Base-by-base conservation (phyloP, 73 alveolate genomes). In the Paramecium primaurelia region DNA sequence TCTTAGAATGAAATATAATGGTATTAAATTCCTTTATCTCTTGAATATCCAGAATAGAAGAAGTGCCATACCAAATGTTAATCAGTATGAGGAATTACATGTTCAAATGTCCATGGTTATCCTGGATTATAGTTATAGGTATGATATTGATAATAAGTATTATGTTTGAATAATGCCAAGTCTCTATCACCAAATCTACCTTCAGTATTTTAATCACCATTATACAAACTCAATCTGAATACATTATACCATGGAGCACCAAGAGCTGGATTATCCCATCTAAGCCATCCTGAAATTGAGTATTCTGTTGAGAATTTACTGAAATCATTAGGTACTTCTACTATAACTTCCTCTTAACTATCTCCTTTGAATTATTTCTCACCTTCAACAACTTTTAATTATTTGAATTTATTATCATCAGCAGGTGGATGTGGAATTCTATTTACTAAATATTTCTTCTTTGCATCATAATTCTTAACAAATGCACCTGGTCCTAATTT, bases 221-320 rank as follows among this genome's bases (percentile, higher is more conserved):
- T 12, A 26, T 32, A 80, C 12, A 42, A 42, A 32, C 64, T 45
- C 11, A 80, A 49, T 44, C 91, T 80, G 18, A 42, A 80, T 45
- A 80, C 91, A 42, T 28, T 45, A 58, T 80, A 80, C 91, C 91
- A 80, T 26, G 91, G 59, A 6, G 77, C 64, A 10, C 44, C 47
- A 20, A 42, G 34, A 26, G 91, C 44, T 40, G 91, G 25, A 22
- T 28, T 47, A n/a, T 75, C 88, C 91, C 91, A 80, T 47, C 73
- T 80, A 14, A 80, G 32, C 91, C 91, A 80, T 44, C 77, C 91
- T 32, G 77, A 25, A 49, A 80, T 44, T 80, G 91, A 80, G 38
- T 80, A 80, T 26, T 80, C 91, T 18, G 47, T 32, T 49, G 47
- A 28, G 25, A 80, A 45, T 36, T 28, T 49, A 11, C 91, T 12